These are phyloP conservation scores for Meira miltonrushii DNA, from an alignment of 1,284 basidiomycete genomes.

Conservation along the genomic window DNA sequence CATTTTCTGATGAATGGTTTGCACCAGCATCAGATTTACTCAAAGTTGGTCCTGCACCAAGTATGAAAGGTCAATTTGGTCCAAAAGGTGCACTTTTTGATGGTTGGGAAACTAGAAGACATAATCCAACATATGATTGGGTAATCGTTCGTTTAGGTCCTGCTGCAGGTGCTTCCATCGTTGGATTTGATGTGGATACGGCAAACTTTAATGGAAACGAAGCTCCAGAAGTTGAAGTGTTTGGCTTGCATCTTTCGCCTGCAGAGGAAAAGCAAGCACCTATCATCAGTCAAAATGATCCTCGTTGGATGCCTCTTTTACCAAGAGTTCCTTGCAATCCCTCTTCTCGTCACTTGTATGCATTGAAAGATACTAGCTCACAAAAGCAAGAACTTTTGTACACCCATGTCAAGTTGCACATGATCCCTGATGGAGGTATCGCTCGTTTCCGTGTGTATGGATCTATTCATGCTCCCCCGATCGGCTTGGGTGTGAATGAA, in stretches of 20 bases:
- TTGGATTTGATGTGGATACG: conserved; percentile 93
- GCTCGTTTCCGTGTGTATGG: conserved; percentile 54
- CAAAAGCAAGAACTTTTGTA: conserved; percentile 50
- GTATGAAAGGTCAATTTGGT: conserved; percentile 84
- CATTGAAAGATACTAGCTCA: conserved; percentile 55
- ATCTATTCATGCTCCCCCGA: conserved; percentile 33
- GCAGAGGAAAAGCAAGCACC: conserved; percentile 21
- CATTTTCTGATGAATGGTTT: conserved; percentile 93
- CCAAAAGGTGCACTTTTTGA: conserved; percentile 90
- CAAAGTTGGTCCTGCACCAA: conserved; percentile 54
- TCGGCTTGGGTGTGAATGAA: conserved; percentile 52
- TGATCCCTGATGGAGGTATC: conserved; percentile 89
- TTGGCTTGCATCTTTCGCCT: conserved; percentile 24
- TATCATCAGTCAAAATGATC: conserved; percentile 20
- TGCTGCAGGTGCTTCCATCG: conserved; percentile 61
- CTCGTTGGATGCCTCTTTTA: conserved; percentile 36
- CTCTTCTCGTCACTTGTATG: conserved; percentile 77
- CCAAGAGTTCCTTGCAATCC: conserved; percentile 60
- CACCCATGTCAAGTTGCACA: conserved; percentile 84
- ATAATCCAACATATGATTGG: conserved; percentile 88
- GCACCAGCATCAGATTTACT: conserved; percentile 78
- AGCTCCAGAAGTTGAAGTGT: conserved; percentile 45
- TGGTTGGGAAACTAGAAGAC: conserved; percentile 88
- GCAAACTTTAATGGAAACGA: conserved; percentile 96
- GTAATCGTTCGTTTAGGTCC: conserved; percentile 83